A percentile compares a stretch with the other conserved stretches of the same genome.
Conservation (phyloP, 1,284 basidiomycete species). For the Vanrija humicola region DNA sequence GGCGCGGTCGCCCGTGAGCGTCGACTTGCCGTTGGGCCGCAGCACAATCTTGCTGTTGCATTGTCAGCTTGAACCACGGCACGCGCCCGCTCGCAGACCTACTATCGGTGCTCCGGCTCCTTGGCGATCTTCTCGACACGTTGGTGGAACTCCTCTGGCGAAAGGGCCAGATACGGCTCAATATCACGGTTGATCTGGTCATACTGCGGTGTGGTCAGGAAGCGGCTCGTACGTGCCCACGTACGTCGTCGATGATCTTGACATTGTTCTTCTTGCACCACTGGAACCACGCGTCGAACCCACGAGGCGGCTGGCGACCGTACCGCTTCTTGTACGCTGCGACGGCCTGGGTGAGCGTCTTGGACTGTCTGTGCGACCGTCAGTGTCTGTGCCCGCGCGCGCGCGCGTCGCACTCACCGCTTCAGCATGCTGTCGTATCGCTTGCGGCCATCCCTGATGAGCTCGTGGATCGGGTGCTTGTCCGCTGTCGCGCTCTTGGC, state of each 20-base stretch:
- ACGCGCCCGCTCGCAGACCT: slow-evolving; percentile 3
- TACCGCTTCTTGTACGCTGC: slow-evolving; percentile 48
- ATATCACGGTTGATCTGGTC: slow-evolving; percentile 46
- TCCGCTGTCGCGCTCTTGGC: slow-evolving; percentile 9
- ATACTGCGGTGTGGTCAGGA: slow-evolving; percentile 29
- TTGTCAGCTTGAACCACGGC: background rate
- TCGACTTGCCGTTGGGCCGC: slow-evolving; percentile 24
- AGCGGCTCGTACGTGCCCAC: slow-evolving; percentile 5
- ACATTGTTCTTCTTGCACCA: slow-evolving; percentile 43
- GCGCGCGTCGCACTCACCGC: slow-evolving; percentile 23
- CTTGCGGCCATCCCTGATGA: slow-evolving; percentile 34
- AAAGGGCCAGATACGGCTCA: slow-evolving; percentile 42
- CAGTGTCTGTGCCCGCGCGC: background rate
- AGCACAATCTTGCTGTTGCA: slow-evolving; percentile 26
- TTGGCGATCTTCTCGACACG: slow-evolving; percentile 23
- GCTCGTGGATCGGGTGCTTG: slow-evolving; percentile 41
- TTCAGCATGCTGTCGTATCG: slow-evolving; percentile 36
- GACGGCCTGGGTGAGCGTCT: slow-evolving; percentile 46
- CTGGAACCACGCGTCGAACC: slow-evolving; percentile 50
- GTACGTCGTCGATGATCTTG: slow-evolving; percentile 49
- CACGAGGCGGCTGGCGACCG: slow-evolving; percentile 48
- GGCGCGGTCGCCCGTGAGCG: slow-evolving; percentile 29
- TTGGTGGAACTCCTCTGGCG: slow-evolving; percentile 33
- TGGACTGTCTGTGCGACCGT: slow-evolving; percentile 36
- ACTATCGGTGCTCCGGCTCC: slow-evolving; percentile 27